Conservation (phyloP, 2,329 filamentous ascomycete species). For the Berkeleyomyces basicola region DNA sequence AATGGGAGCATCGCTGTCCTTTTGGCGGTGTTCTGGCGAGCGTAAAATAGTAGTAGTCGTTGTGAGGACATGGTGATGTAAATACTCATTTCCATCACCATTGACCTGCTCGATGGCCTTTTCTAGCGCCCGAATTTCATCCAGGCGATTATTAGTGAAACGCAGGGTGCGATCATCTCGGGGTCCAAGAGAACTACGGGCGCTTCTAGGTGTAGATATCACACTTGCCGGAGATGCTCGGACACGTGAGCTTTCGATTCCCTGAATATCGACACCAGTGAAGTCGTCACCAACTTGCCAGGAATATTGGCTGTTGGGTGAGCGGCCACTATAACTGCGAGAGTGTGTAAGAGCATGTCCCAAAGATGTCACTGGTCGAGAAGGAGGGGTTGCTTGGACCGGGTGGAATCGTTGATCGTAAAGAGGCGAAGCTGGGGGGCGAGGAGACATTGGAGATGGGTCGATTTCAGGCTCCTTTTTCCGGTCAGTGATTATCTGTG, state of each 20-base stretch:
- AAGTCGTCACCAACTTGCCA: conserved; percentile 43
- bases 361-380: conserved; percentile 5
- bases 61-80: conserved; percentile 12
- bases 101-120: conserved; percentile 18
- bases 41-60: conserved; percentile 12
- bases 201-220: neutral
- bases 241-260: conserved; percentile 40
- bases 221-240: conserved; percentile 17
- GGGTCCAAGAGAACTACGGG: neutral
- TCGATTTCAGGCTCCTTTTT: neutral
- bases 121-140: conserved; percentile 24
- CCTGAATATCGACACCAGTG: conserved; percentile 37
- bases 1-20: neutral
- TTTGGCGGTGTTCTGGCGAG: neutral
- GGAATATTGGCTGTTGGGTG: conserved; percentile 35
- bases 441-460: neutral
- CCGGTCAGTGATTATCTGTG: neutral
- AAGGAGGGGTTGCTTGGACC: neutral
- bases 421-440: neutral
- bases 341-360: conserved; percentile 7
- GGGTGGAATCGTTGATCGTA: conserved; percentile 4
- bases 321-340: conserved; percentile 16
- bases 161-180: conserved; percentile 8
- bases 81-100: conserved; percentile 11
- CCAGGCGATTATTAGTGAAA: conserved; percentile 17